phyloP scores from a whole-genome alignment of 1,284 basidiomycete species.

The Veloboletus limbatus region DNA sequence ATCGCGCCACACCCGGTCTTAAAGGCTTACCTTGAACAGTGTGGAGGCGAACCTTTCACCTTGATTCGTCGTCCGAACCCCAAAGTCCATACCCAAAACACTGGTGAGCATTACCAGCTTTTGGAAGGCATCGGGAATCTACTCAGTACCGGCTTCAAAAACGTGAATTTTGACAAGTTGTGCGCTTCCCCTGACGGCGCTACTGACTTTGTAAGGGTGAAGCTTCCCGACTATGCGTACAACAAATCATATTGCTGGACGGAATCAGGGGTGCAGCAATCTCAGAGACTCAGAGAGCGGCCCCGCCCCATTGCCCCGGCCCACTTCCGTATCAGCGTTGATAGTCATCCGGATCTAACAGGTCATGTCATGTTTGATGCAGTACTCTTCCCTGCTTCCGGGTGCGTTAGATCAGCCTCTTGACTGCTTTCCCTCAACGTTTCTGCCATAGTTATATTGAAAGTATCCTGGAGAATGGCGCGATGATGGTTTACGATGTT shows the following conservation, averaged over 20 bases:
- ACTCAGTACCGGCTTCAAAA: conserved; percentile 26
- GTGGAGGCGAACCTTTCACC: conserved; percentile 29
- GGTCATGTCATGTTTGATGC: conserved; percentile 32
- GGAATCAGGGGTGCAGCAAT: conserved; percentile 21
- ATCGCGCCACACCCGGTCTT: conserved; percentile 33
- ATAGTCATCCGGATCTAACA: conserved; percentile 27
- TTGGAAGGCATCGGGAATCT: conserved; percentile 30
- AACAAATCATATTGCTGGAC: conserved; percentile 20
- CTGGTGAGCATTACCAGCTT: conserved; percentile 31
- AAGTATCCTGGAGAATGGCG: conserved; percentile 32
- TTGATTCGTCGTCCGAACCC: conserved; percentile 30
- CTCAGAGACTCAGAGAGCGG: conserved; percentile 21
- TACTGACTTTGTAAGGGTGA: conserved; percentile 13
- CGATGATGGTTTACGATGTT: conserved; percentile 28
- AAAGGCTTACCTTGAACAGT: conserved; percentile 32
- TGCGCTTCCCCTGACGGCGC: conserved; percentile 20
- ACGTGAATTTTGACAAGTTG: conserved; percentile 24
- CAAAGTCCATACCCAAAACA: conserved; percentile 29
- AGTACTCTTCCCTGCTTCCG: conserved; percentile 28
- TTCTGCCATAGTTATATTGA: conserved; percentile 23
- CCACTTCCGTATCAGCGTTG: conserved; percentile 28
- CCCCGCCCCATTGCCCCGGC: conserved; percentile 23
- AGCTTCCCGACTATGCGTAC: conserved; percentile 19
- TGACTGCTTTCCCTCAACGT: not conserved
- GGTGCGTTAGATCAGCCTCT: conserved; percentile 13